These are phyloP conservation scores for Xerophyta viscosa DNA, from an alignment of 106 monocot species.

Conservation along the genomic window DNA sequence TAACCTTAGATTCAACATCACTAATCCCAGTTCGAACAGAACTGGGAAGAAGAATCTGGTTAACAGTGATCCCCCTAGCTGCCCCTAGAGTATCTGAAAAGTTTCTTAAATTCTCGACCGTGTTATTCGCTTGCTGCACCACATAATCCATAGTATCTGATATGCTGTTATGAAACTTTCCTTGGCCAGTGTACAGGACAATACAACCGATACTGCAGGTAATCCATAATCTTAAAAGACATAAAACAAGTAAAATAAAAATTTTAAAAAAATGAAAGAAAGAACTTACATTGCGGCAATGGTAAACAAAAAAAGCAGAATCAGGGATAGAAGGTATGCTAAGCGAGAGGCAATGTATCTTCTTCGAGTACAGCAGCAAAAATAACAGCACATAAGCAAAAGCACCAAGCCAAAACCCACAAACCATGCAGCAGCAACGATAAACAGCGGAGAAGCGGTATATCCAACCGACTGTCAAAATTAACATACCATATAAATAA, in stretches of 20 bases:
- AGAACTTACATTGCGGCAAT: conserved; percentile 47
- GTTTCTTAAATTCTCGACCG: conserved; percentile 53
- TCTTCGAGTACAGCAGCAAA: conserved; percentile 40
- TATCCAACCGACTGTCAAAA: conserved; percentile 62
- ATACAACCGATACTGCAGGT: conserved; percentile 45
- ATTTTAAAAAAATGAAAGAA: neutral
- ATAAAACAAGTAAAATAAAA: neutral
- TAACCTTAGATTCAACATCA: conserved; percentile 36
- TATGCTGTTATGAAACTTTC: conserved; percentile 50
- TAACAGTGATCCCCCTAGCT: conserved; percentile 50
- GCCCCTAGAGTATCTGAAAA: conserved; percentile 49
- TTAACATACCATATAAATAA: neutral
- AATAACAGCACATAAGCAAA: conserved; percentile 46
- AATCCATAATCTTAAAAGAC: neutral
- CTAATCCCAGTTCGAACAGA: conserved; percentile 42
- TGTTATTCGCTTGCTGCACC: conserved; percentile 49
- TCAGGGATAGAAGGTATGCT: conserved; percentile 44
- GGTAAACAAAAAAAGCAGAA: conserved; percentile 60
- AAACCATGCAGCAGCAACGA: conserved; percentile 48
- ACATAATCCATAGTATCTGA: conserved; percentile 57
- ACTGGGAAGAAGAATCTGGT: conserved; percentile 35
- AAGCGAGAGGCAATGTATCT: conserved; percentile 55
- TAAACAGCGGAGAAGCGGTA: conserved; percentile 48
- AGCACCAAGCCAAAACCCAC: conserved; percentile 53
- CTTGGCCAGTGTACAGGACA: conserved; percentile 59